phyloP scores from a whole-genome alignment of 176 grass and related monocot genomes.

The Neostapfia colusana region DNA sequence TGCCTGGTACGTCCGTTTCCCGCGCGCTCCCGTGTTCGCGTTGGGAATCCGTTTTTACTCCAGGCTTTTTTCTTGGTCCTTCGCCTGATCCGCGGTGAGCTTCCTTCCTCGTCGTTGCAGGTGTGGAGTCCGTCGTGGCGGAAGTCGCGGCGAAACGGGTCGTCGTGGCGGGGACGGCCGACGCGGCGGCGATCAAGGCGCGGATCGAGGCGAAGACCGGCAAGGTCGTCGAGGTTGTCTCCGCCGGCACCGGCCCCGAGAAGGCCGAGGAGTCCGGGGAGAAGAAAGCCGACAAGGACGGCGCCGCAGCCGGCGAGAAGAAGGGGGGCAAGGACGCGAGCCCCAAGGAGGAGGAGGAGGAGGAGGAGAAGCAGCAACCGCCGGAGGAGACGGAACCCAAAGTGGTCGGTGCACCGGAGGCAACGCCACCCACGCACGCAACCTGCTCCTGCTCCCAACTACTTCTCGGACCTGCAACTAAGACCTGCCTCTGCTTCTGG shows the following conservation, averaged over 20 bases:
- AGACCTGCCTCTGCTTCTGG: conserved; percentile 16
- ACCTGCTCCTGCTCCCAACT: conserved; percentile 19
- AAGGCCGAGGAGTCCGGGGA: conserved; percentile 19
- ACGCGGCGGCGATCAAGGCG: conserved; percentile 55
- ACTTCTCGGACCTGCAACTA: conserved; percentile 19
- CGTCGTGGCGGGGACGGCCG: conserved; percentile 50
- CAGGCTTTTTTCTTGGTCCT: neutral
- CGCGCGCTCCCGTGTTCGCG: no score
- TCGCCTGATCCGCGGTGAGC: neutral
- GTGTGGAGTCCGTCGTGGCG: conserved; percentile 37
- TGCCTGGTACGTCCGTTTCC: conserved; percentile 41
- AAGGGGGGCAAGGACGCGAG: conserved; percentile 29
- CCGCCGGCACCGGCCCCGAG: conserved; percentile 38
- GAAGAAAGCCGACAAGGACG: conserved; percentile 44
- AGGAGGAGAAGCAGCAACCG: conserved; percentile 49
- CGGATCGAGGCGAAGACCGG: conserved; percentile 58
- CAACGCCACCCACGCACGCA: conserved; percentile 20
- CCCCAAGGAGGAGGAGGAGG: conserved; percentile 50
- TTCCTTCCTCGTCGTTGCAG: conserved; percentile 12
- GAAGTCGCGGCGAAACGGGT: conserved; percentile 49
- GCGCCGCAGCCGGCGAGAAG: conserved; percentile 40
- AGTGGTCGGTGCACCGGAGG: conserved; percentile 43
- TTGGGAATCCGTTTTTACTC: no score
- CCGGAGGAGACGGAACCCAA: conserved; percentile 54
- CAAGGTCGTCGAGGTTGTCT: conserved; percentile 57